Evolutionary conservation across 805 yeast species (phyloP).

Genomic region (Jamesozyma gamospora): DNA sequence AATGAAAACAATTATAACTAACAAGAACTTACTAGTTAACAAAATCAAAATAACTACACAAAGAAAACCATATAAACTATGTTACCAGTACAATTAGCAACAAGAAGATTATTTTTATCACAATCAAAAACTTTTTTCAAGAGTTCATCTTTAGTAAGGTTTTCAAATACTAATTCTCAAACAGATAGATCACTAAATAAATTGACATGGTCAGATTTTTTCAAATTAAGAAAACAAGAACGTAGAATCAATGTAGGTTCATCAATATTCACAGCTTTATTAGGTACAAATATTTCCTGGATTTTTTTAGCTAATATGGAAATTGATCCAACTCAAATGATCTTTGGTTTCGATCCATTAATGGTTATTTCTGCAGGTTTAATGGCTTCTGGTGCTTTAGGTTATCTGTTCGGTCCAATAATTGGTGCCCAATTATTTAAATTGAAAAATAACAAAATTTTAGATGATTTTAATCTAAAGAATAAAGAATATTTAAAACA

Average conservation of each 20-base stretch:
- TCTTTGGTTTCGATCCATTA: slow-evolving; percentile 85
- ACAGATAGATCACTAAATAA: neutral
- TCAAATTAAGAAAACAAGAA: slow-evolving; percentile 64
- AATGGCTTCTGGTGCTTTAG: slow-evolving; percentile 60
- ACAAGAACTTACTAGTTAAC: too few relatives aligned
- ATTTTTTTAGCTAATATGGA: slow-evolving; percentile 68
- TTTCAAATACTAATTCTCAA: slow-evolving; percentile 1
- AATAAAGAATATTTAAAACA: slow-evolving; percentile 68
- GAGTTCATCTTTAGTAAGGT: slow-evolving; percentile 1
- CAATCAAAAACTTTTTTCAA: neutral
- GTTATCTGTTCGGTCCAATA: slow-evolving; percentile 75
- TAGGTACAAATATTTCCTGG: slow-evolving; percentile 63
- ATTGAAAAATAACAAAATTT: slow-evolving; percentile 37
- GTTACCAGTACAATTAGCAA: neutral
- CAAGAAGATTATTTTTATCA: neutral
- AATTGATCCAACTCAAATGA: slow-evolving; percentile 76
- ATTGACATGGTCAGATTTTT: slow-evolving; percentile 72
- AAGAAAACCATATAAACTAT: neutral
- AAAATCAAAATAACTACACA: too few relatives aligned
- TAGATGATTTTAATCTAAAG: slow-evolving; percentile 44
- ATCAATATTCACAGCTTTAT: slow-evolving; percentile 56
- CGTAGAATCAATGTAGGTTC: slow-evolving; percentile 58
- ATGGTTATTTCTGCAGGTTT: slow-evolving; percentile 70
- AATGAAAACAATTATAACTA: too few relatives aligned
- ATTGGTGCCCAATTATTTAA: slow-evolving; percentile 66